A percentile compares a stretch with the other conserved stretches of the same genome.
Conservation (phyloP, 2,329 filamentous ascomycete species). For the Trichophyton equinum region DNA sequence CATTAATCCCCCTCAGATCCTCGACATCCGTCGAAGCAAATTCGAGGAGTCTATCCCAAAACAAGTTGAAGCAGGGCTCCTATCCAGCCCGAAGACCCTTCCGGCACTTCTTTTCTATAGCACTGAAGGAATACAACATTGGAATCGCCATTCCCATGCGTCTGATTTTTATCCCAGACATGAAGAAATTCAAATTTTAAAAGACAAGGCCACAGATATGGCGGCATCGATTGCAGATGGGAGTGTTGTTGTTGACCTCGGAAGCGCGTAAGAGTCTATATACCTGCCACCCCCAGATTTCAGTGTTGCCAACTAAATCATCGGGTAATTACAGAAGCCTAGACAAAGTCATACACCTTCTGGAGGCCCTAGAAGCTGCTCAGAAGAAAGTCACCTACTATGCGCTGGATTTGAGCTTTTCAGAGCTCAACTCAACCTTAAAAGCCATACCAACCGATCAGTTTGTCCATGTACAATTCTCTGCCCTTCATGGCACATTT, state of each 20-base stretch:
- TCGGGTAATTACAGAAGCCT: background rate
- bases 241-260: background rate
- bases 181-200: background rate
- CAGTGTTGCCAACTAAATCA: background rate
- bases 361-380: background rate
- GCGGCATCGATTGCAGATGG: background rate
- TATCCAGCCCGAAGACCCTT: background rate
- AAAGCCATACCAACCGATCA: background rate
- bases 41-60: background rate
- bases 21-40: constrained; percentile 1
- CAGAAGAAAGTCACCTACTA: constrained; percentile 2
- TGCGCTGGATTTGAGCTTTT: background rate
- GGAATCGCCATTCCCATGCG: background rate
- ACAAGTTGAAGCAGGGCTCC: background rate
- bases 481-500: constrained; percentile 1
- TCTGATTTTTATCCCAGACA: background rate
- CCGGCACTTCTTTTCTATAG: background rate
- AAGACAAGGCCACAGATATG: background rate
- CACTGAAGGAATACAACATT: background rate
- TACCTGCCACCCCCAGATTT: background rate
- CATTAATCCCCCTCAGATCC: background rate
- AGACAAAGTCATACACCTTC: constrained; percentile 1
- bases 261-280: background rate
- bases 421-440: background rate
- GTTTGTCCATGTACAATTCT: background rate